A percentile compares a stretch with the other conserved stretches of the same genome.
phyloP scores from a whole-genome alignment of 176 grass and related monocot genomes.

The Puya raimondii region DNA sequence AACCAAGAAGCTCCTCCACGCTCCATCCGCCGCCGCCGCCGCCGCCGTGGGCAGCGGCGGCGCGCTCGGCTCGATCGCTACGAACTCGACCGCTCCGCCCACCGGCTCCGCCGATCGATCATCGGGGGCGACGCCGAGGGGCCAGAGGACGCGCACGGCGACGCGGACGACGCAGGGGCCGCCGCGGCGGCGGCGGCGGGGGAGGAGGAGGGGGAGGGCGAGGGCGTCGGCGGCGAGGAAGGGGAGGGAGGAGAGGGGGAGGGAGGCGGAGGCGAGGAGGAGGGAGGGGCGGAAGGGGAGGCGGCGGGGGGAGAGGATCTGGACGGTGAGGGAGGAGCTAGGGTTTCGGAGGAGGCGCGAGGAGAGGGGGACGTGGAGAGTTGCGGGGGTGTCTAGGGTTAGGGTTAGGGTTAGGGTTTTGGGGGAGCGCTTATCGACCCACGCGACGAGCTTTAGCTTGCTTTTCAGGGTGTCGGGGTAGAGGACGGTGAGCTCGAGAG shows the following conservation, averaged over 20 bases:
- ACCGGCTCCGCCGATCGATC: background rate
- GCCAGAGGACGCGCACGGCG: background rate
- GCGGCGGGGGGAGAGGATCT: background rate
- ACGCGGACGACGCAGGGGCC: background rate
- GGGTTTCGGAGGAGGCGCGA: background rate
- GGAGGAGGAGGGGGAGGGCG: background rate
- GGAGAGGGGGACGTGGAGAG: background rate
- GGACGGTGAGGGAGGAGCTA: slow-evolving; percentile 1
- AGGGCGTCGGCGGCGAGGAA: background rate
- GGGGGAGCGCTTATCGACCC: background rate
- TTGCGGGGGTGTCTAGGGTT: background rate
- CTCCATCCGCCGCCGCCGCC: background rate
- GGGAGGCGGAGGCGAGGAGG: background rate
- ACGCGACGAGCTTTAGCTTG: background rate
- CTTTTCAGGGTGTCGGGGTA: background rate
- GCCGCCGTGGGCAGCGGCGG: background rate
- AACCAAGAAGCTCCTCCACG: background rate
- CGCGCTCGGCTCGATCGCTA: background rate
- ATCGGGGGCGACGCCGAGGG: background rate
- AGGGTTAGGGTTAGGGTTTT: background rate
- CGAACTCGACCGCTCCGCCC: background rate
- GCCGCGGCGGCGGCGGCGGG: background rate
- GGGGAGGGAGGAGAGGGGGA: background rate
- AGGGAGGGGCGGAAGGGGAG: background rate
- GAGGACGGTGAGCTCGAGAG: background rate